Evolutionary conservation across 495 filamentous ascomycete species (phyloP).

Genomic region (Penicillium manginii): DNA sequence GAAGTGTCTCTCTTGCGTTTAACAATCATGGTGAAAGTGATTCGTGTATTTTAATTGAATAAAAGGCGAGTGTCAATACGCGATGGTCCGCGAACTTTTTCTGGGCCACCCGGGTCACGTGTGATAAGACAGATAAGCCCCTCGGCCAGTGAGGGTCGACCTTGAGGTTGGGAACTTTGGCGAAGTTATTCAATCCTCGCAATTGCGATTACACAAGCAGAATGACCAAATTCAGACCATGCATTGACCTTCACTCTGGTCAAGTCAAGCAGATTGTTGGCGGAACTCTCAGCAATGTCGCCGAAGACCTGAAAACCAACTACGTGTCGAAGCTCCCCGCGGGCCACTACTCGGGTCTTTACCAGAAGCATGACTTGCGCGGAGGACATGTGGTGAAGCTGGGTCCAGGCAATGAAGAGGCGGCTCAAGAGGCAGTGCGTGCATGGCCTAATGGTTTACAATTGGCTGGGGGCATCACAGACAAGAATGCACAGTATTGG

Average conservation of each 20-base stretch:
- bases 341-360: slow-evolving; percentile 76
- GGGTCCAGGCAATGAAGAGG: slow-evolving; percentile 80
- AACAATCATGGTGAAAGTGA: slow-evolving; percentile 31
- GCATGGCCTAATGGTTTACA: slow-evolving; percentile 81
- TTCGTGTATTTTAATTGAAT: slow-evolving; percentile 2
- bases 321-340: slow-evolving; percentile 83
- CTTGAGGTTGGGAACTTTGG: background rate
- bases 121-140: slow-evolving; percentile 43
- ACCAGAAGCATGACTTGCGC: slow-evolving; percentile 68
- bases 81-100: slow-evolving; percentile 24
- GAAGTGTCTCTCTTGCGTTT: slow-evolving; percentile 46
- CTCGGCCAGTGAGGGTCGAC: slow-evolving; percentile 21
- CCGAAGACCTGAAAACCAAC: slow-evolving; percentile 79
- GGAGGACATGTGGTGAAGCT: slow-evolving; percentile 97
- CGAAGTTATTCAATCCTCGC: slow-evolving; percentile 5
- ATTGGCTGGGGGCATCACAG: slow-evolving; percentile 88
- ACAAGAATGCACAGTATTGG: slow-evolving; percentile 82
- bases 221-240: slow-evolving; percentile 95
- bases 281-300: slow-evolving; percentile 75
- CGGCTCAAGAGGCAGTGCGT: slow-evolving; percentile 72
- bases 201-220: slow-evolving; percentile 20
- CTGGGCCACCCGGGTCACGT: slow-evolving; percentile 36
- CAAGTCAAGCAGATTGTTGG: slow-evolving; percentile 98
- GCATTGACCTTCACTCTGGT: slow-evolving; percentile 95
- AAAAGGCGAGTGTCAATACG: slow-evolving; percentile 1